Base-by-base conservation (phyloP, 805 yeast genomes). In the Zygotorulaspora florentina region DNA sequence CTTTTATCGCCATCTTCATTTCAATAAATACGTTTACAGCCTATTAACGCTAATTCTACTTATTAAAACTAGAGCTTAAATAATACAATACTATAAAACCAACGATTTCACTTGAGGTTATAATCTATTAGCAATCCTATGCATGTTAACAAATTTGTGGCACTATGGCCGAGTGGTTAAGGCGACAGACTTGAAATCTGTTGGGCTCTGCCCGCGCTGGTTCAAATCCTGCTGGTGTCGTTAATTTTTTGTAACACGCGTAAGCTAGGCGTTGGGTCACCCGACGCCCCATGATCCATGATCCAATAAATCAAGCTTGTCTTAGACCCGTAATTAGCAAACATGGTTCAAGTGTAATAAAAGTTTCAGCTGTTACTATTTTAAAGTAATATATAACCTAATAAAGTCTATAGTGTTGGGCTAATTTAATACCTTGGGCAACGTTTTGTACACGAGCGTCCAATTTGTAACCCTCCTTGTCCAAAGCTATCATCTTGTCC, bases 361-460 rank as follows among this genome's bases (percentile, higher is more conserved):
- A n/a, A n/a, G n/a, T n/a, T n/a, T n/a, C n/a, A 11, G 11, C 29
- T 29, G 8, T 3, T 29, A 29, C 8, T 29, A 12, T 29, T 5
- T 13, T 10, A 17, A 33, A 16, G 13, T 5, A 33, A n/a, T 37
- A 17, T 3, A 12, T 25, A 25, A 37, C n/a, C 18, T 37, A 23
- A 12, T 20, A 37, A 9, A 37, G n/a, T 8, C 40, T 53, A 43
- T 61, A 69, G 42, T 61, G 55, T 46, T 67, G 65, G 1, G 89
- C 84, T 16, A 86, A 56, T 49, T 73, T 73, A 42, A 88, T 72
- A 4, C 98, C 98, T 44, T 81, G 81, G 11, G 96, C 95, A 40
- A 89, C 76, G 57, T 85, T 87, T 62, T 85, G 89, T 45, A 93
- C 81, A 53, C 96, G 79, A 1, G 96, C 91, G 67, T 93, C 99